A percentile compares a stretch with the other conserved stretches of the same genome.
These are phyloP conservation scores for Globisporangium yorkense DNA, from an alignment of 352 stramenopile genomes.

Conservation along the genomic window DNA sequence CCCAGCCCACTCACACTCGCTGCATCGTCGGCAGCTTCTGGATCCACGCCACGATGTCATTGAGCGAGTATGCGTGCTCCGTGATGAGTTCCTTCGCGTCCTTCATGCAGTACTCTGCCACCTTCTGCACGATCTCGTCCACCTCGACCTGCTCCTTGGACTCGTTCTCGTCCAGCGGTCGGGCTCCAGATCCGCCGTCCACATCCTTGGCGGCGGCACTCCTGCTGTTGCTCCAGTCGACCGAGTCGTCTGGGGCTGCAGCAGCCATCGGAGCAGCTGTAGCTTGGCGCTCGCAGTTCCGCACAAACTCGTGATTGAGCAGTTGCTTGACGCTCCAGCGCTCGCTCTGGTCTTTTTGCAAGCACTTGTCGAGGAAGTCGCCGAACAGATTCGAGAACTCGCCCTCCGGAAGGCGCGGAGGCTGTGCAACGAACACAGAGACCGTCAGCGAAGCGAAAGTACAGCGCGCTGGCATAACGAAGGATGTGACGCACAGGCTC, in stretches of 20 bases:
- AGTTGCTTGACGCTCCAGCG: slow-evolving; percentile 79
- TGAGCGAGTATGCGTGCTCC: slow-evolving; percentile 60
- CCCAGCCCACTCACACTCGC: slow-evolving; percentile 39
- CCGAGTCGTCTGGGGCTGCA: slow-evolving; percentile 17
- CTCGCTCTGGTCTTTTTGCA: slow-evolving; percentile 74
- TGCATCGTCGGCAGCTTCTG: slow-evolving; percentile 76
- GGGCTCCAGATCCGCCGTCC: not conserved
- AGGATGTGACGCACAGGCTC: slow-evolving; percentile 35
- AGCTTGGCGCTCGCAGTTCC: slow-evolving; percentile 28
- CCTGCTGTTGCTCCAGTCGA: slow-evolving; percentile 18
- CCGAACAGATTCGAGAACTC: slow-evolving; percentile 73
- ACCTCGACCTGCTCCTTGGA: slow-evolving; percentile 67
- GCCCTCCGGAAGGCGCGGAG: slow-evolving; percentile 51
- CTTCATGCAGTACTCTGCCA: slow-evolving; percentile 75
- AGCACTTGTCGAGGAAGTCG: slow-evolving; percentile 78
- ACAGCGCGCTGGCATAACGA: not conserved
- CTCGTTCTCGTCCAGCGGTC: slow-evolving; percentile 28
- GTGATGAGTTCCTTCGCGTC: slow-evolving; percentile 66
- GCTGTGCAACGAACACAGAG: slow-evolving; percentile 17
- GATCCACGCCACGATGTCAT: slow-evolving; percentile 74
- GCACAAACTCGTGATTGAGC: slow-evolving; percentile 64
- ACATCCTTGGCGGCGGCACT: slow-evolving; percentile 12
- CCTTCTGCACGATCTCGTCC: slow-evolving; percentile 74
- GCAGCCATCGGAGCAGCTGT: slow-evolving; percentile 1
- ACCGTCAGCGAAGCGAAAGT: not conserved